Evolutionary conservation across 176 grass and related monocot species (phyloP).

Genomic region (Oryza meridionalis): DNA sequence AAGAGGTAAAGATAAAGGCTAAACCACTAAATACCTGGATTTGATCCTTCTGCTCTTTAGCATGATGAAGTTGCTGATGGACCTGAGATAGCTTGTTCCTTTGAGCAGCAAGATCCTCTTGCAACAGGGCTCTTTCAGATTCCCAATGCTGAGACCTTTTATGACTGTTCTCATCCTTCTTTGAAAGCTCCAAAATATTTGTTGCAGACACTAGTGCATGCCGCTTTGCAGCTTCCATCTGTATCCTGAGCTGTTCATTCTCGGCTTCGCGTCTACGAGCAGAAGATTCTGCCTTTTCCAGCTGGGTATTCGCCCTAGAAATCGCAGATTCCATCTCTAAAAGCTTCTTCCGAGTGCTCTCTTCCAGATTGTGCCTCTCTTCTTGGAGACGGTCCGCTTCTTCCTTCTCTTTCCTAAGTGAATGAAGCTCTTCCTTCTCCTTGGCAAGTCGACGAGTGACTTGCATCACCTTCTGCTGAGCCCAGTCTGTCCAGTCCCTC

Average conservation of each 20-base stretch:
- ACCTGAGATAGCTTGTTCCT: slow-evolving; percentile 60
- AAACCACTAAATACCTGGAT: slow-evolving; percentile 56
- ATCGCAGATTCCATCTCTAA: slow-evolving; percentile 94
- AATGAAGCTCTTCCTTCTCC: slow-evolving; percentile 82
- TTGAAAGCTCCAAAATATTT: slow-evolving; percentile 70
- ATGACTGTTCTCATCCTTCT: slow-evolving; percentile 67
- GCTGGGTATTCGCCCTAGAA: slow-evolving; percentile 59
- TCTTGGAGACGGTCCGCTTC: slow-evolving; percentile 64
- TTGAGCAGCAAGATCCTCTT: slow-evolving; percentile 72
- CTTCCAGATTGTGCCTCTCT: slow-evolving; percentile 73
- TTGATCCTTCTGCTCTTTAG: slow-evolving; percentile 62
- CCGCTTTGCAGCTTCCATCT: slow-evolving; percentile 87
- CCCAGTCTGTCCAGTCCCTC: slow-evolving; percentile 91
- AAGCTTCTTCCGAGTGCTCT: slow-evolving; percentile 87
- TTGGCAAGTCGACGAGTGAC: slow-evolving; percentile 77
- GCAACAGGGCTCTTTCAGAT: slow-evolving; percentile 64
- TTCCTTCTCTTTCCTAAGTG: slow-evolving; percentile 78
- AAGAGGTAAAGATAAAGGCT: slow-evolving; percentile 26
- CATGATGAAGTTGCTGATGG: slow-evolving; percentile 63
- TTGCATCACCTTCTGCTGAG: slow-evolving; percentile 97
- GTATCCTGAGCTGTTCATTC: slow-evolving; percentile 68
- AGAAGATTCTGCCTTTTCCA: slow-evolving; percentile 74
- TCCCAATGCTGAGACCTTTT: slow-evolving; percentile 90
- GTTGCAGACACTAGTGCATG: slow-evolving; percentile 55
- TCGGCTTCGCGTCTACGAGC: slow-evolving; percentile 69